phyloP scores from a whole-genome alignment of 768 basidiomycete genomes.

The Xerocomus potaroensis region DNA sequence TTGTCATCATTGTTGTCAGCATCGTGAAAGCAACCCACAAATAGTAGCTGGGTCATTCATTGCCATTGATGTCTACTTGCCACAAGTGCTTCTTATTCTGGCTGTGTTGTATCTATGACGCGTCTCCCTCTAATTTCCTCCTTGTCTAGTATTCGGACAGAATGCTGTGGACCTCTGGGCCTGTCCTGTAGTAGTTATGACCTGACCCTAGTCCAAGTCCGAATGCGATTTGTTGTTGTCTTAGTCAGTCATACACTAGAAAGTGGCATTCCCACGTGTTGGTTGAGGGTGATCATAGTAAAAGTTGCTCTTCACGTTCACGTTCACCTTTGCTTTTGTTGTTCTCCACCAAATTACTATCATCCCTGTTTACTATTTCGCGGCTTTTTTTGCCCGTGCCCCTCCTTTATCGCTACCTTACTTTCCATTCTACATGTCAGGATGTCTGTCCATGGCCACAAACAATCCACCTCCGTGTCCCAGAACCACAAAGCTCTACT shows the following conservation, averaged over 20 bases:
- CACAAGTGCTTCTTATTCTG: constrained; percentile 20
- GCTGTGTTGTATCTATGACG: constrained; percentile 45
- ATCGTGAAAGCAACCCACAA: constrained; percentile 82
- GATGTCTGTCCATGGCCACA: constrained; percentile 56
- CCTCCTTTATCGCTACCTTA: constrained; percentile 32
- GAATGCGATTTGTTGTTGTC: constrained; percentile 28
- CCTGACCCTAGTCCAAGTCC: no score
- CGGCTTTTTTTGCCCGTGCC: constrained; percentile 34
- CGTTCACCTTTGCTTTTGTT: constrained; percentile 3
- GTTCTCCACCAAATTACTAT: constrained; percentile 4
- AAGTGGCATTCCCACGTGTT: constrained; percentile 17
- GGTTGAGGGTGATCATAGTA: constrained; percentile 1
- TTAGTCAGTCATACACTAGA: no score
- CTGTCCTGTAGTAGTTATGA: constrained; percentile 16
- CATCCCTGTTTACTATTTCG: constrained; percentile 18
- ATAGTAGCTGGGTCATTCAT: constrained; percentile 17
- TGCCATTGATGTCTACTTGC: constrained; percentile 1
- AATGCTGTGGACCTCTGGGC: constrained; percentile 2
- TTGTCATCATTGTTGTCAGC: constrained; percentile 94
- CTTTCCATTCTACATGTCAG: constrained; percentile 26
- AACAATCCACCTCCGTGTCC: constrained; percentile 54
- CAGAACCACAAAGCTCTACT: constrained; percentile 87
- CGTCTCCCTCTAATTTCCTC: constrained; percentile 29
- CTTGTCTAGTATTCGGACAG: constrained; percentile 17
- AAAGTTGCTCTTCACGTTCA: constrained; percentile 13